Conservation (phyloP, 2,329 filamentous ascomycete genomes). For the Drechslerella dactyloides region DNA sequence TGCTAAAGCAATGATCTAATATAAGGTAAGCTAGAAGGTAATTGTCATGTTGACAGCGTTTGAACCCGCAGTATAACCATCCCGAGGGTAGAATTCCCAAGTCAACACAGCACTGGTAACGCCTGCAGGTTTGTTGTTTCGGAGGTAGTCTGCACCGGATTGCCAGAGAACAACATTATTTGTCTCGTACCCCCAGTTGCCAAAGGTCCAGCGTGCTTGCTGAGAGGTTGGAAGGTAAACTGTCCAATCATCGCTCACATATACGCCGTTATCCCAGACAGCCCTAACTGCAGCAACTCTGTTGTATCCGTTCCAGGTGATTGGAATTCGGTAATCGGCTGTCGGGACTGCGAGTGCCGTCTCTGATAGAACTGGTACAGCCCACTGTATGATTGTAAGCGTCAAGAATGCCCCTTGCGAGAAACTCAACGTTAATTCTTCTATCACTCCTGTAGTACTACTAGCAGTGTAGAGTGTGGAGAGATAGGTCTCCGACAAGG, state of each 20-base stretch:
- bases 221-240: constrained; percentile 64
- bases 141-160: constrained; percentile 19
- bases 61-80: constrained; percentile 22
- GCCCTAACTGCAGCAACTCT: constrained; percentile 64
- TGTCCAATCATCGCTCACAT: constrained; percentile 66
- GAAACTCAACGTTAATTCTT: constrained; percentile 64
- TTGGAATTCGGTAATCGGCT: constrained; percentile 60
- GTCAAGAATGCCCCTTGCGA: constrained; percentile 62
- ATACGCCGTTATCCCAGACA: constrained; percentile 61
- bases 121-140: constrained; percentile 43
- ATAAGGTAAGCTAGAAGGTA: too few species aligned
- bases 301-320: constrained; percentile 64
- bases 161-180: constrained; percentile 23
- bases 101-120: constrained; percentile 28
- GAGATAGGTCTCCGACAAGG: constrained; percentile 60
- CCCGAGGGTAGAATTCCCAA: constrained; percentile 35
- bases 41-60: constrained; percentile 39
- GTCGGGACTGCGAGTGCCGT: constrained; percentile 52
- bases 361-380: constrained; percentile 59
- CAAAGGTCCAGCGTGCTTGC: constrained; percentile 57
- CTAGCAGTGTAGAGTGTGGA: constrained; percentile 59
- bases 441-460: constrained; percentile 61
- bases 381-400: constrained; percentile 65
- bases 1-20: too few species aligned
- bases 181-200: constrained; percentile 54